phyloP scores from a whole-genome alignment of 2,329 filamentous ascomycete genomes.

The Trichoderma cornu-damae region DNA sequence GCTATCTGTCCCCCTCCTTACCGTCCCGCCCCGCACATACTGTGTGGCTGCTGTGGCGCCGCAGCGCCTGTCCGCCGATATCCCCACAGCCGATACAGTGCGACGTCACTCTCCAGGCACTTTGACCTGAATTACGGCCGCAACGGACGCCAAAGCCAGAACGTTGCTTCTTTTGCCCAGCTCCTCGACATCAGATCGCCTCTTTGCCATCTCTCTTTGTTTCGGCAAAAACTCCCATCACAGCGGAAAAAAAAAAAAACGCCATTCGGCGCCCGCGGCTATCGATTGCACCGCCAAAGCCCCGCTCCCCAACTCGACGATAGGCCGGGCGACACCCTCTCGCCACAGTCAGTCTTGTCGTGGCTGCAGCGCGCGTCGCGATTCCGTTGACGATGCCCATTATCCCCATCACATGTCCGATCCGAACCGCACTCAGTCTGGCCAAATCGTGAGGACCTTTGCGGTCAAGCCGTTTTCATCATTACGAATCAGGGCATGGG shows the following conservation, averaged over 20 bases:
- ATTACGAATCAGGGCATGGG: conserved; percentile 28
- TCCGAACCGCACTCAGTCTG: conserved; percentile 29
- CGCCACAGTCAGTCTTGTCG: background rate
- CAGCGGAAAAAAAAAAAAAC: background rate
- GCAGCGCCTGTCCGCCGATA: accelerated
- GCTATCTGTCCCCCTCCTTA: conserved; percentile 3
- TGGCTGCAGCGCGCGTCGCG: conserved; percentile 15
- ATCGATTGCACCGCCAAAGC: background rate
- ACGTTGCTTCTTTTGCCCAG: background rate
- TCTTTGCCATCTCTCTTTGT: conserved; percentile 6
- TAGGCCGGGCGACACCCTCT: conserved; percentile 3
- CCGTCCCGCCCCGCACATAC: background rate
- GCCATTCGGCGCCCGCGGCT: background rate
- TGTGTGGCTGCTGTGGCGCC: conserved; percentile 8
- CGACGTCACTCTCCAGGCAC: background rate
- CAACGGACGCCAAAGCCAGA: conserved; percentile 13
- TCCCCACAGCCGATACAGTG: conserved; percentile 5
- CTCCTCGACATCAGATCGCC: conserved; percentile 9
- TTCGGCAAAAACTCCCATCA: conserved; percentile 10
- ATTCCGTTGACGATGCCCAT: conserved; percentile 30
- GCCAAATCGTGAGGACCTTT: conserved; percentile 30
- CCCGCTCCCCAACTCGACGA: background rate
- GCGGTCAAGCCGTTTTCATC: background rate
- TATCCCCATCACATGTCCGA: conserved; percentile 28
- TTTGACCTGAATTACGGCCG: conserved; percentile 12